These are phyloP conservation scores for Hypoxylon intermedium DNA, from an alignment of 495 filamentous ascomycete species.

Conservation along the genomic window DNA sequence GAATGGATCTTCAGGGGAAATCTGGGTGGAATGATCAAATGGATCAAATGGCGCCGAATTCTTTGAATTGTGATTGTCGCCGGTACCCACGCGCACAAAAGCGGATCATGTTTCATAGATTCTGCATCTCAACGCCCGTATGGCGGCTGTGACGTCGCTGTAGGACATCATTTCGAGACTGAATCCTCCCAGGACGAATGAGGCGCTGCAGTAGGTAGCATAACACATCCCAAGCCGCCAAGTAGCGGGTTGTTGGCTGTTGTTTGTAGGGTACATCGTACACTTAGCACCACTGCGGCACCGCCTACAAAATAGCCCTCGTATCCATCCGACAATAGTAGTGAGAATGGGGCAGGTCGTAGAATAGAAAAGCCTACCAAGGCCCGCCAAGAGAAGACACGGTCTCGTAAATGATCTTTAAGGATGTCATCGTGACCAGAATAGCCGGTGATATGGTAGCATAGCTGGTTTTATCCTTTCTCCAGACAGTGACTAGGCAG, in stretches of 20 bases:
- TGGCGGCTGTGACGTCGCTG: conserved; percentile 28
- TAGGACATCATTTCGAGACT: conserved; percentile 32
- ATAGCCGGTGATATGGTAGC: background rate
- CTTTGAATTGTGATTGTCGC: conserved; percentile 32
- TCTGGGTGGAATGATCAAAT: no score
- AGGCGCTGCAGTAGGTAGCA: background rate
- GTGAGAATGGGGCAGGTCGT: conserved; percentile 11
- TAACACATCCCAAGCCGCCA: conserved; percentile 15
- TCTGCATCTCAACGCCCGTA: conserved; percentile 11
- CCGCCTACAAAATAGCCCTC: conserved; percentile 1
- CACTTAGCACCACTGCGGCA: background rate
- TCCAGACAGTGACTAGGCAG: conserved; percentile 3
- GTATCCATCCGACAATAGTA: conserved; percentile 5
- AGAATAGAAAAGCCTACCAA: background rate
- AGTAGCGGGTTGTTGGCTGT: no score
- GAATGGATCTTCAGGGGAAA: conserved; percentile 38
- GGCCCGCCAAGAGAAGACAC: conserved; percentile 18
- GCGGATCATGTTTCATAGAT: conserved; percentile 33
- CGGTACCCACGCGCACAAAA: conserved; percentile 28
- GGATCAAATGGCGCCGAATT: conserved; percentile 7
- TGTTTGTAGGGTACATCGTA: conserved; percentile 15
- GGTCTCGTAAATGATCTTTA: conserved; percentile 8
- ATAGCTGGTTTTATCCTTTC: background rate
- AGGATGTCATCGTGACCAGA: background rate
- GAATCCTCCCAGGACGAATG: conserved; percentile 4